A percentile compares a stretch with the other conserved stretches of the same genome.
Evolutionary conservation across 306 rosid species (phyloP).

Genomic region (Spatholobus suberectus): DNA sequence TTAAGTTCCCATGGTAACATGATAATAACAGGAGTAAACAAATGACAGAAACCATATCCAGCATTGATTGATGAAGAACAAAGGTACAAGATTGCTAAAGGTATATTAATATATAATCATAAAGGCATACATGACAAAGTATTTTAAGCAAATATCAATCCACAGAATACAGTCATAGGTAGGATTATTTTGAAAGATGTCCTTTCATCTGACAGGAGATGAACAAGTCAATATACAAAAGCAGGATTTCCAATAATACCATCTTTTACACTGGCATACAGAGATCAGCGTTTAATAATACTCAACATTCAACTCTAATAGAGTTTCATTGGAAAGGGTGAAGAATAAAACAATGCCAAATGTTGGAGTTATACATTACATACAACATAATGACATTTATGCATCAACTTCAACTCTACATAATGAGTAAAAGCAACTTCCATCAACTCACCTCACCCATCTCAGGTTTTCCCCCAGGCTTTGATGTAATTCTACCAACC

Average conservation of each 20-base stretch:
- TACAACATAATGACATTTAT: background rate
- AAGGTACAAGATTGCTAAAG: background rate
- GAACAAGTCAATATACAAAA: background rate
- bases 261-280: background rate
- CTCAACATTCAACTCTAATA: background rate
- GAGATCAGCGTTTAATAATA: background rate
- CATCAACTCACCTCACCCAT: slow-evolving; percentile 90
- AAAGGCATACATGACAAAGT: background rate
- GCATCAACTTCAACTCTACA: slow-evolving; percentile 12
- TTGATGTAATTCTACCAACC: slow-evolving; percentile 80
- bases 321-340: background rate
- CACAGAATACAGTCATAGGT: background rate
- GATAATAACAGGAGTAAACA: slow-evolving; percentile 3
- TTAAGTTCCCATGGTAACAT: background rate
- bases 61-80: background rate
- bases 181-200: background rate
- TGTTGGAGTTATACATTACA: background rate
- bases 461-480: slow-evolving; percentile 89
- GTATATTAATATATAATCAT: background rate
- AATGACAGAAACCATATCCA: background rate
- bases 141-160: slow-evolving; percentile 11
- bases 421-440: background rate
- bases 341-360: background rate
- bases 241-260: slow-evolving; percentile 4
- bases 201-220: background rate